Evolutionary conservation across 2,329 filamentous ascomycete genomes (phyloP).

Genomic region (Graphium sp.): DNA sequence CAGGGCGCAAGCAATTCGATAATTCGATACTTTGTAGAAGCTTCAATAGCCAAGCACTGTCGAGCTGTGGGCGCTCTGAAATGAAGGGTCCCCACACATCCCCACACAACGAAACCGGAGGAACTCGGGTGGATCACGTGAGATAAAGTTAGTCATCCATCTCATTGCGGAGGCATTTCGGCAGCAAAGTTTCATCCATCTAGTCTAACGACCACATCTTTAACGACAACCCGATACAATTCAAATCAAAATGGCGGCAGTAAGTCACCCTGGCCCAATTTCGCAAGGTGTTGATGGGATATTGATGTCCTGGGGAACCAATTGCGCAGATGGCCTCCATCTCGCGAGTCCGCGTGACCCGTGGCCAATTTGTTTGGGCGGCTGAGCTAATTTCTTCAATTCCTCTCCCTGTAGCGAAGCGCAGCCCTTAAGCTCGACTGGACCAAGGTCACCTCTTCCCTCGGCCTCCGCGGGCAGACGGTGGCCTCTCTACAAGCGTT

Average conservation of each 20-base stretch:
- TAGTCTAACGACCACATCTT: no score
- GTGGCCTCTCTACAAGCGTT: slow-evolving; percentile 82
- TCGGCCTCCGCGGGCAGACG: slow-evolving; percentile 92
- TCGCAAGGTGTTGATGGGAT: not conserved
- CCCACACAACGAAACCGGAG: no score
- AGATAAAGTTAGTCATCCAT: no score
- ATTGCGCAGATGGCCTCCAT: slow-evolving; percentile 1
- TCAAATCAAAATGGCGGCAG: slow-evolving; percentile 5
- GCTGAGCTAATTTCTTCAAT: slow-evolving; percentile 4
- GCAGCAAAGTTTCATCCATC: no score
- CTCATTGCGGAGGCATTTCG: no score
- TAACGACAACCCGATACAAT: no score
- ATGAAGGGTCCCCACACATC: no score
- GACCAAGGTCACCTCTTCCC: slow-evolving; percentile 83
- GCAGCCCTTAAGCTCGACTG: slow-evolving; percentile 99
- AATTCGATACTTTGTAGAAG: no score
- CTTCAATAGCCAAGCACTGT: no score
- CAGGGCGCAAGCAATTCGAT: no score
- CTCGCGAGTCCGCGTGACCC: not conserved
- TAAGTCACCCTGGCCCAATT: slow-evolving; percentile 2
- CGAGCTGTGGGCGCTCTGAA: no score
- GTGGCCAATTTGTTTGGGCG: not conserved
- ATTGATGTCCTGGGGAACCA: not conserved
- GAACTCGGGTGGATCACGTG: no score
- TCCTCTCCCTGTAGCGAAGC: slow-evolving; percentile 56